Evolutionary conservation across 2,329 filamentous ascomycete species (phyloP), one percentile per base, ranked within the genome.

Genomic region (Sclerotinia subarctica): DNA sequence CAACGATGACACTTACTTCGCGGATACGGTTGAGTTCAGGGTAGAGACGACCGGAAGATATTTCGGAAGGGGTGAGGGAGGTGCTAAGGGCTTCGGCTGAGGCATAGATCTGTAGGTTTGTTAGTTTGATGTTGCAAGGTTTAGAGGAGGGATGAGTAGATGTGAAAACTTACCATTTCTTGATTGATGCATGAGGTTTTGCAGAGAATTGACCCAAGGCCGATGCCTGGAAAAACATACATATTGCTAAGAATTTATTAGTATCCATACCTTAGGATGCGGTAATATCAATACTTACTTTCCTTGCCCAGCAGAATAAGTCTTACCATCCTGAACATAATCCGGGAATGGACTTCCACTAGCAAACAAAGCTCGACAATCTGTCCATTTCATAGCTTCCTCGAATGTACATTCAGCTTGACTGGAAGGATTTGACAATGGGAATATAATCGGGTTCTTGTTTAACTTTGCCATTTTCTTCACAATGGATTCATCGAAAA

Each of bases 271-370:
- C 6, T 2, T 3, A 42, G 3, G 58, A 42, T 26, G 47, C 26
- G 21, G 15, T 49, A 8, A 51, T 38, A 5, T 21, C 2, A 58
- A 24, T n/a, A 73, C 74, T 73, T 69, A 76, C 58, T 83, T 79
- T 70, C 84, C 80, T 78, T 85, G 82, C 68, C 80, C 82, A 2
- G 85, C 82, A 0, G 75, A 56, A 2, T 82, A 82, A 21, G 79
- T 76, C 70, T 81, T 80, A 44, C 80, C 82, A 82, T 85, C 86
- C 1, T 84, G 81, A 0, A 84, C 85, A 68, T 86, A 85, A 26
- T 94, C 90, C 0, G 91, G 89, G 76, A 95, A 96, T 0, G 93
- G 93, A 29, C 90, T 93, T 5, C 93, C 93, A 0, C 93, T 96
- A 0, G 93, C 92, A 11, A 94, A 88, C 5, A 96, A 83, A 0